Evolutionary conservation across 768 basidiomycete genomes (phyloP).

Genomic region (Rossbeevera mucosa): DNA sequence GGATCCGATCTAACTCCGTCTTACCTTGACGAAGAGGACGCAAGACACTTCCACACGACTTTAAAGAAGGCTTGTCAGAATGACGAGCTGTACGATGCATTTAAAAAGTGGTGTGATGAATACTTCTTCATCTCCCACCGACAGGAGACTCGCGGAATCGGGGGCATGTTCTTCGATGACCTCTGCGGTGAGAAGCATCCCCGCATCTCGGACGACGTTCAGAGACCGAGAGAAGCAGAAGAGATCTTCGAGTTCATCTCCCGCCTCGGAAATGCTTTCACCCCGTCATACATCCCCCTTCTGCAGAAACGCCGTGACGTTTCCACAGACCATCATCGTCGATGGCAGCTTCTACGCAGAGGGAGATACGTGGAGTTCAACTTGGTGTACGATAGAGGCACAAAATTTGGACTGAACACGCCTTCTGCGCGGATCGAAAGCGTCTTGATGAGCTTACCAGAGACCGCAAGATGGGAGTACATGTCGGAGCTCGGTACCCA

Average conservation of each 20-base stretch:
- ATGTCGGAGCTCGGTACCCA: slow-evolving; percentile 68
- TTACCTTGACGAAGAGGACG: slow-evolving; percentile 88
- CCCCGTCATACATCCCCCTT: slow-evolving; percentile 90
- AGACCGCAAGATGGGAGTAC: slow-evolving; percentile 89
- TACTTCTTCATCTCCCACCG: slow-evolving; percentile 95
- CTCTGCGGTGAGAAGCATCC: slow-evolving; percentile 62
- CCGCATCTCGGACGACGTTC: slow-evolving; percentile 44
- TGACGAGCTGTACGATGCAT: slow-evolving; percentile 66
- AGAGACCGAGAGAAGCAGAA: slow-evolving; percentile 53
- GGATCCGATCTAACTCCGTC: slow-evolving; percentile 93
- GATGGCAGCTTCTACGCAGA: slow-evolving; percentile 91
- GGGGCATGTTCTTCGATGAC: slow-evolving; percentile 97
- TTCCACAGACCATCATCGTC: slow-evolving; percentile 60
- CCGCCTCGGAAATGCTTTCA: slow-evolving; percentile 70
- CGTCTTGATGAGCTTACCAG: slow-evolving; percentile 85
- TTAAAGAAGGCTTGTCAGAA: slow-evolving; percentile 72
- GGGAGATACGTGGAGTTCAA: slow-evolving; percentile 97
- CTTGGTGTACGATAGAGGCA: slow-evolving; percentile 80
- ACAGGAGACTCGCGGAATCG: slow-evolving; percentile 79
- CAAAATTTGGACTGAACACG: slow-evolving; percentile 80
- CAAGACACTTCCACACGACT: slow-evolving; percentile 76
- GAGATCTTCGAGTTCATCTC: slow-evolving; percentile 77
- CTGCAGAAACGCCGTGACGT: slow-evolving; percentile 57
- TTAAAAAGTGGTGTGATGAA: slow-evolving; percentile 97
- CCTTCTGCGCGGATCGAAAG: slow-evolving; percentile 87